These are phyloP conservation scores for Ministeria vibrans DNA, from an alignment of 78 protist species.

Conservation along the genomic window DNA sequence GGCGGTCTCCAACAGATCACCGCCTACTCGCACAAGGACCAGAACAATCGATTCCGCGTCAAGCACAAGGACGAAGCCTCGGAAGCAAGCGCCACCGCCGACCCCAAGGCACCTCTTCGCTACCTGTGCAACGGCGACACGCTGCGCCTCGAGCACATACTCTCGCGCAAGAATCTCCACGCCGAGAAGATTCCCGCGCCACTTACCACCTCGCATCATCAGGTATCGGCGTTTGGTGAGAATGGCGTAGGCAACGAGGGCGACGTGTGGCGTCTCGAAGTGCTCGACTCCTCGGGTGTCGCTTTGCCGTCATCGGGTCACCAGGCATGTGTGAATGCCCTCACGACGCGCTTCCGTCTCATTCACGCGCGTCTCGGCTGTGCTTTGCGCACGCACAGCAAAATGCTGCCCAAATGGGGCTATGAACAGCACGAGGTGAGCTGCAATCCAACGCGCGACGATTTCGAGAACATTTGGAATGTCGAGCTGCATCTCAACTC, in stretches of 20 bases:
- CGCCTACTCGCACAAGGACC: slow-evolving; percentile 19
- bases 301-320: background rate
- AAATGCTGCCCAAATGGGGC: slow-evolving; percentile 40
- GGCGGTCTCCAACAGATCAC: slow-evolving; percentile 30
- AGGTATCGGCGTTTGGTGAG: slow-evolving; percentile 5
- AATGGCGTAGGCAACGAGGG: slow-evolving; percentile 1
- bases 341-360: background rate
- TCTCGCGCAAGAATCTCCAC: slow-evolving; percentile 4
- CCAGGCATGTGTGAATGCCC: background rate
- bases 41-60: slow-evolving; percentile 18
- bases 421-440: slow-evolving; percentile 32
- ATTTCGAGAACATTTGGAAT: slow-evolving; percentile 15
- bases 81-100: too few species aligned
- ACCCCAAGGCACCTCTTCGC: too few species aligned
- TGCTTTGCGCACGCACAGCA: background rate
- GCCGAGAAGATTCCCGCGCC: slow-evolving; percentile 11
- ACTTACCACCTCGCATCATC: background rate
- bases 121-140: background rate
- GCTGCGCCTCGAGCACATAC: slow-evolving; percentile 7
- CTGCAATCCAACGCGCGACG: slow-evolving; percentile 10
- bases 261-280: slow-evolving; percentile 6
- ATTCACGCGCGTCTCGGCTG: background rate
- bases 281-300: background rate
- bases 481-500: slow-evolving; percentile 9
- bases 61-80: background rate